Conservation (phyloP, 257 asterid genomes). For the Nicotiana obtusifolia region DNA sequence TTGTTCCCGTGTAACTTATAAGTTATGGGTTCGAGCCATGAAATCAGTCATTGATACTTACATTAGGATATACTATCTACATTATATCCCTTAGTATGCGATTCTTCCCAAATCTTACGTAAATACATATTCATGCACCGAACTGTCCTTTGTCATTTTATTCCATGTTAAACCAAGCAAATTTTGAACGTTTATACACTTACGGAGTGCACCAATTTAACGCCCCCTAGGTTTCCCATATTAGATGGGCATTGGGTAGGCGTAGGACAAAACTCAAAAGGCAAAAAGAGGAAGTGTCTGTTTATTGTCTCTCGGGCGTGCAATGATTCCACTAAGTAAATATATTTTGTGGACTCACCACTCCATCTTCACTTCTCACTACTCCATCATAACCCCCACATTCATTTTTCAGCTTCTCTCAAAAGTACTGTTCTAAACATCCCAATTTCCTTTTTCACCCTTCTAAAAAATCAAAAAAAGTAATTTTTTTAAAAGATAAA, state of each 20-base stretch:
- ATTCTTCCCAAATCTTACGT: no score
- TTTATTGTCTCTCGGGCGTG: constrained; percentile 34
- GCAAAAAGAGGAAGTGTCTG: neutral
- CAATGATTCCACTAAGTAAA: constrained; percentile 41
- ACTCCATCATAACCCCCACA: neutral
- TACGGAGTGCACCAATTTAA: no score
- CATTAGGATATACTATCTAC: no score
- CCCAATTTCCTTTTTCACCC: neutral
- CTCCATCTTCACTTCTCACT: constrained; percentile 14
- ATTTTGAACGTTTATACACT: no score
- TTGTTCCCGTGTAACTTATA: no score
- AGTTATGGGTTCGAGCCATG: fast-evolving
- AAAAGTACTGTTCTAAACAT: neutral
- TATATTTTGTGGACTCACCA: constrained; percentile 31
- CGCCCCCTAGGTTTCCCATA: no score
- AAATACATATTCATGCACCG: no score
- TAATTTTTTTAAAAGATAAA: neutral
- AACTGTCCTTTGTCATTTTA: no score
- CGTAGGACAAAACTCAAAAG: neutral
- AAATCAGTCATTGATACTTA: no score
- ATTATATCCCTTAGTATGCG: no score
- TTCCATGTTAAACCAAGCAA: no score
- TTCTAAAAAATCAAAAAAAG: neutral
- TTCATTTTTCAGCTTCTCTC: neutral
- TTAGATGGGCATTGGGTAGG: neutral